Evolutionary conservation across 2,329 filamentous ascomycete species (phyloP).

Genomic region (Lasiodiplodia theobromae): DNA sequence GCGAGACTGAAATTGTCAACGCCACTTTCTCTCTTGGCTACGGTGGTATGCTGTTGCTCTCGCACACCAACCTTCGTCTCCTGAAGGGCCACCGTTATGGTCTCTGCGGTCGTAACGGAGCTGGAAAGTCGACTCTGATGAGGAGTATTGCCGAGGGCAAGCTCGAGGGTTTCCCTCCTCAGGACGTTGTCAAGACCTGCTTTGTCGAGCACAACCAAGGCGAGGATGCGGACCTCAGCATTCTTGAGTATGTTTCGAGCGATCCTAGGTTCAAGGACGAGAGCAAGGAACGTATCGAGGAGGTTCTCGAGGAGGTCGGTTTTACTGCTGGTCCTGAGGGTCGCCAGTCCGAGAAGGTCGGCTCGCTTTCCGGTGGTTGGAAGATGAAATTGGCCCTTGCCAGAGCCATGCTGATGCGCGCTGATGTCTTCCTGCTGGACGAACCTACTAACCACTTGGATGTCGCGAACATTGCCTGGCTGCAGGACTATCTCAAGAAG

Average conservation of each 20-base stretch:
- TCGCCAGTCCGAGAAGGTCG: constrained; percentile 86
- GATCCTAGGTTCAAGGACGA: constrained; percentile 84
- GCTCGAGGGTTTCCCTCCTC: constrained; percentile 93
- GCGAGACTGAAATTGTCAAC: constrained; percentile 95
- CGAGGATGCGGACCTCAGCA: constrained; percentile 95
- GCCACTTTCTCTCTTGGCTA: constrained; percentile 97
- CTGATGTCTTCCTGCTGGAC: constrained; percentile 95
- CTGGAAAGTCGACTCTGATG: constrained; percentile 99
- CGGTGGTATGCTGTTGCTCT: constrained; percentile 94
- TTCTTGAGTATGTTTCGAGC: constrained; percentile 89
- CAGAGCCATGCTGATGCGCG: constrained; percentile 93
- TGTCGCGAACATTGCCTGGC: constrained; percentile 93
- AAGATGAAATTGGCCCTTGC: constrained; percentile 99
- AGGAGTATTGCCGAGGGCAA: constrained; percentile 94
- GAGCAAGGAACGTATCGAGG: constrained; percentile 79
- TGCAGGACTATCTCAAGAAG: constrained; percentile 93
- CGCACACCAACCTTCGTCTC: constrained; percentile 92
- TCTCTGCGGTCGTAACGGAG: constrained; percentile 95
- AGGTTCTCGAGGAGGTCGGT: constrained; percentile 88
- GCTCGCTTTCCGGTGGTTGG: constrained; percentile 96
- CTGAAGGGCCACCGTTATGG: constrained; percentile 97
- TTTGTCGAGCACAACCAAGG: constrained; percentile 99
- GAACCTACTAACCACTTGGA: constrained; percentile 99
- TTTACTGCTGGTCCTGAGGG: constrained; percentile 91
- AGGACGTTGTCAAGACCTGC: constrained; percentile 91